These are phyloP conservation scores for Macadamia integrifolia DNA, from an alignment of 164 flowering plant species.

Conservation along the genomic window DNA sequence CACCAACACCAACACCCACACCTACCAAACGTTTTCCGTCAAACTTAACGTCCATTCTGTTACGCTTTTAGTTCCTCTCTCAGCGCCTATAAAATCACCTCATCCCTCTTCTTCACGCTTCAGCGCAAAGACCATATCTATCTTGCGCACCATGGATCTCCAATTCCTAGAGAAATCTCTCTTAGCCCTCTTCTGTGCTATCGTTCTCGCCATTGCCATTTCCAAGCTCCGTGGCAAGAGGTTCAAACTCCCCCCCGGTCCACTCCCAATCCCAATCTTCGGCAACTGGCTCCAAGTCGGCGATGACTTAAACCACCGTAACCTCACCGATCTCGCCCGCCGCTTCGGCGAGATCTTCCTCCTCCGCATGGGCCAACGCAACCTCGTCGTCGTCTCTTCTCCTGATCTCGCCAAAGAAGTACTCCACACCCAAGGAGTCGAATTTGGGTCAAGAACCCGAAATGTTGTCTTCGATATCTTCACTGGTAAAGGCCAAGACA, in stretches of 20 bases:
- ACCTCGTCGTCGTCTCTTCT: slow-evolving; percentile 74
- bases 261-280: slow-evolving; percentile 67
- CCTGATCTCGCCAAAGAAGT: slow-evolving; percentile 77
- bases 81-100: not conserved
- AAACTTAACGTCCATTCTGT: not conserved
- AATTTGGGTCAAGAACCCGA: slow-evolving; percentile 76
- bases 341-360: slow-evolving; percentile 60
- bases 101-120: not conserved
- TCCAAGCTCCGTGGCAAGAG: slow-evolving; percentile 60
- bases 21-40: not conserved
- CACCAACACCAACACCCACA: no score
- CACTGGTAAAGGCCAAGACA: slow-evolving; percentile 86
- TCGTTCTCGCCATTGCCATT: slow-evolving; percentile 35
- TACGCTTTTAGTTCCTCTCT: not conserved
- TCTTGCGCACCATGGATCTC: slow-evolving; percentile 44
- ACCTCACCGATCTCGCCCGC: slow-evolving; percentile 57
- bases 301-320: slow-evolving; percentile 79
- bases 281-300: slow-evolving; percentile 95
- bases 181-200: slow-evolving; percentile 45
- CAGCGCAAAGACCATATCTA: not conserved
- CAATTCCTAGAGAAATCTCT: slow-evolving; percentile 56
- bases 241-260: slow-evolving; percentile 75
- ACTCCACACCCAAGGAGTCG: slow-evolving; percentile 81
- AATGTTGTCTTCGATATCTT: slow-evolving; percentile 87
- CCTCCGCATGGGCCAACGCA: slow-evolving; percentile 84